Evolutionary conservation across 208 protist species (phyloP), one percentile per base, ranked within the genome.

Genomic region (Zelonia costaricensis): DNA sequence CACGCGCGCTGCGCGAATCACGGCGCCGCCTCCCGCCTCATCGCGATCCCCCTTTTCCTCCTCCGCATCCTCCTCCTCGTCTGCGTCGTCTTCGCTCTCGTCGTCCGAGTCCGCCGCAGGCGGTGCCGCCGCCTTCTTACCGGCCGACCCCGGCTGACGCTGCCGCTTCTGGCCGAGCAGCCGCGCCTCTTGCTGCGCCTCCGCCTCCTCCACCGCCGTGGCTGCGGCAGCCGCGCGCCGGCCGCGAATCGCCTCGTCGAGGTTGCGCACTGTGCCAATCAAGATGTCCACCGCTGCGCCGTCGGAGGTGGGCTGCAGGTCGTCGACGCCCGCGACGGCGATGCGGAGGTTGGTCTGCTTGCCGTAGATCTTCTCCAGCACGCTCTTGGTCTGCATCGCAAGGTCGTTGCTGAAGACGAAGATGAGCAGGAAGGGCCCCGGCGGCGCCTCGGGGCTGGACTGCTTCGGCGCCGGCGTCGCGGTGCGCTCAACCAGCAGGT

Each of bases 361-460:
- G 8, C 80, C 75, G 78, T 96, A 96, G 28, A 96, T 69, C 25
- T 60, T 84, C 31, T 49, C 40, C 23, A 96, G 77, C 33, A 96
- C 91, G 10, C 69, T 56, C 53, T 76, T 78, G 6, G 91, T 96
- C 74, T 96, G 91, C 47, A 92, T 74, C 35, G 91, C 91, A 28
- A 96, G 68, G 43, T 93, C 91, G 53, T 84, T 86, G 60, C 87
- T 93, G 55, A 93, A 96, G 38, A 96, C 82, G 51, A 96, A 96
- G 38, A 96, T 76, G 0, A 96, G 59, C 51, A 93, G 38, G 58
- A 96, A 96, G 12, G 91, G 91, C 1, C 79, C 84, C 4, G 44
- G 36, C 12, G 62, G 13, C 13, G 25, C 59, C 8, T 39, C 35
- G 3, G 48, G 23, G 16, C 23, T 9, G 30, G 25, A 3, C 8